Evolutionary conservation across 1,284 basidiomycete species (phyloP).

Genomic region (Marasmius fiardii): DNA sequence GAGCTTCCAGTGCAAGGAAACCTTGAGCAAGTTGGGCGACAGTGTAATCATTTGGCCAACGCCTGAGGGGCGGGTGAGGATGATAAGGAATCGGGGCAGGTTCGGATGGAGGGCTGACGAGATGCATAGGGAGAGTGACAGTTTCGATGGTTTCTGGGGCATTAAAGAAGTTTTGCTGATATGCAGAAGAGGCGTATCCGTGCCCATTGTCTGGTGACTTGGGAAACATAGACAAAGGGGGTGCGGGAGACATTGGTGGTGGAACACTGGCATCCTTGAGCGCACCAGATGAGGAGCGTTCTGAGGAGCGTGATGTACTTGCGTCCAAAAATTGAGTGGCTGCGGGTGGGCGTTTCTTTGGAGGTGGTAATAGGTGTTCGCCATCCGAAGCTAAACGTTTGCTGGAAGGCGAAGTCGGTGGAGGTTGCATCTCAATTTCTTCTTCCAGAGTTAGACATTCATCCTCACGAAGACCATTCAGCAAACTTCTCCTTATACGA

Average conservation of each 20-base stretch:
- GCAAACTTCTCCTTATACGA: conserved; percentile 51
- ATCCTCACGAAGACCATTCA: conserved; percentile 51
- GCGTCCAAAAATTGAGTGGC: neutral
- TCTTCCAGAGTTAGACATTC: conserved; percentile 54
- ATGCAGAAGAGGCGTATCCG: neutral
- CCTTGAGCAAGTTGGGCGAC: conserved; percentile 57
- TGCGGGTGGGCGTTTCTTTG: neutral
- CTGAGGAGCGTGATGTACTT: neutral
- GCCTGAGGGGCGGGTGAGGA: conserved; percentile 54
- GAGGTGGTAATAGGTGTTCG: neutral
- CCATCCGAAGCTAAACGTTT: conserved; percentile 23
- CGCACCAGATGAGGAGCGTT: neutral
- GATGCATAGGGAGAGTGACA: conserved; percentile 21
- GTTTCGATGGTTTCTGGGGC: conserved; percentile 11
- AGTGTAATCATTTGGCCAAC: conserved; percentile 71
- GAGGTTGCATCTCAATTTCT: conserved; percentile 45
- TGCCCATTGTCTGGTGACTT: conserved; percentile 3
- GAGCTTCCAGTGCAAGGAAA: conserved; percentile 35
- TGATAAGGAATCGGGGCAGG: conserved; percentile 41
- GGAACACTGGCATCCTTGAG: conserved; percentile 17
- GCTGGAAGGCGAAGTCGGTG: neutral
- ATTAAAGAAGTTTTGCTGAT: conserved; percentile 12
- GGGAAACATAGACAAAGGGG: neutral
- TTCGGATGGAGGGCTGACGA: conserved; percentile 19
- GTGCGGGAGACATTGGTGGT: conserved; percentile 14